These are phyloP conservation scores for Xylaria sp. DNA, from an alignment of 2,329 filamentous ascomycete genomes.

Conservation along the genomic window DNA sequence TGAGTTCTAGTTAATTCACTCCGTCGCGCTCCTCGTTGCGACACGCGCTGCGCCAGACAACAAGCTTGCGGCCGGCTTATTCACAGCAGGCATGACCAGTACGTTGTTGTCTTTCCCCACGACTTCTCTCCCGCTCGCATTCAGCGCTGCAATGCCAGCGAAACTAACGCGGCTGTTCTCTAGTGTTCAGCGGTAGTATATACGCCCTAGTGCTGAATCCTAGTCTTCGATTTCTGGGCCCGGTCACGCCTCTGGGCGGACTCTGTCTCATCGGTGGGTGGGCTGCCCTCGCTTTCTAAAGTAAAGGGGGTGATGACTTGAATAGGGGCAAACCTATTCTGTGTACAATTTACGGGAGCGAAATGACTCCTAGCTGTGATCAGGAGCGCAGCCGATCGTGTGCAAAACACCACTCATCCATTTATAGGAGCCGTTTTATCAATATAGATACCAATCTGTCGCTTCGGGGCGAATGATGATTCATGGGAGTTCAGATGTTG, in stretches of 20 bases:
- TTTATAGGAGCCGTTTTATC: no score
- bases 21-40: slow-evolving; percentile 68
- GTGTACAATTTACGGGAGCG: not conserved
- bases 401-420: no score
- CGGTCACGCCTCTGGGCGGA: slow-evolving; percentile 73
- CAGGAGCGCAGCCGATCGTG: no score
- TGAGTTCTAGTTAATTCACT: slow-evolving; percentile 68
- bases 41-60: slow-evolving; percentile 63
- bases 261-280: slow-evolving; percentile 73
- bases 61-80: slow-evolving; percentile 66
- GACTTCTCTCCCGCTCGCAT: not conserved
- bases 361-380: not conserved
- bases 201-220: slow-evolving; percentile 73
- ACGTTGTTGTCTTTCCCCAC: slow-evolving; percentile 4
- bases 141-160: not conserved
- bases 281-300: slow-evolving; percentile 56
- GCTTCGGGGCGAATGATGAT: no score
- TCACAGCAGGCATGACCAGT: slow-evolving; percentile 71
- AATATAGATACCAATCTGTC: no score
- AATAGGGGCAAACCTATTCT: no score
- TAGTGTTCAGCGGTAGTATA: slow-evolving; percentile 72
- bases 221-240: slow-evolving; percentile 68
- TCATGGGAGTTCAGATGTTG: no score
- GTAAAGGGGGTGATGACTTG: not conserved
- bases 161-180: slow-evolving; percentile 10